phyloP scores from a whole-genome alignment of 257 asterid genomes.

The Catharanthus roseus region DNA sequence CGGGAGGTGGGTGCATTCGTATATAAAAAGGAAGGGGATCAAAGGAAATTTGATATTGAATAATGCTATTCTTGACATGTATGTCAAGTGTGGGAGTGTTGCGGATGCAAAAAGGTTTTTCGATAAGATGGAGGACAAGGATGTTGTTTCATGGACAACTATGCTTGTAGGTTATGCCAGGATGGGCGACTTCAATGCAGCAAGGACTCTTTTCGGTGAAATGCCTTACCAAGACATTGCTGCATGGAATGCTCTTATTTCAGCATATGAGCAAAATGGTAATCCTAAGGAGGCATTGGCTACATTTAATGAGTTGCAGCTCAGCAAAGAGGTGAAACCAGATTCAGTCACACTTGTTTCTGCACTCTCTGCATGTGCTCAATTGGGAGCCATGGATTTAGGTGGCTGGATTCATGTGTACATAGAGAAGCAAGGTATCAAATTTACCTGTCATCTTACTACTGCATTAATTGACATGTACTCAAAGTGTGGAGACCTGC shows the following conservation, averaged over 20 bases:
- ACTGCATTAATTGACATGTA: conserved; percentile 77
- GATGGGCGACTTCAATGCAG: conserved; percentile 49
- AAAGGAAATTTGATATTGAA: conserved; percentile 35
- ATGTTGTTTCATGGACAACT: conserved; percentile 62
- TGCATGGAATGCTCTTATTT: conserved; percentile 77
- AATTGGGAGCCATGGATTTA: conserved; percentile 58
- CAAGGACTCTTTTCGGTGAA: conserved; percentile 46
- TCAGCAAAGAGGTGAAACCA: conserved; percentile 47
- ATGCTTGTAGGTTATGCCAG: conserved; percentile 70
- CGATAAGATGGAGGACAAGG: conserved; percentile 54
- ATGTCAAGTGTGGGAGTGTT: conserved; percentile 60
- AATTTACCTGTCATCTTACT: conserved; percentile 50
- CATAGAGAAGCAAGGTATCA: conserved; percentile 49
- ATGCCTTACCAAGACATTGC: conserved; percentile 58
- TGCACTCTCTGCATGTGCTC: conserved; percentile 74
- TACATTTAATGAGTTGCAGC: conserved; percentile 57
- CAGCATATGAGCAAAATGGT: conserved; percentile 66
- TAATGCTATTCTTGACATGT: conserved; percentile 76
- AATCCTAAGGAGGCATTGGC: conserved; percentile 62
- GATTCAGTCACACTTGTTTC: conserved; percentile 71
- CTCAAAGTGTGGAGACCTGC: conserved; percentile 70
- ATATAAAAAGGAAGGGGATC: conserved; percentile 46
- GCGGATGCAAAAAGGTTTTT: conserved; percentile 48
- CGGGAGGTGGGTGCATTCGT: conserved; percentile 57
- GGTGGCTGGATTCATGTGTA: conserved; percentile 78